These are phyloP conservation scores for Carpinus fangiana DNA, from an alignment of 306 rosid species.

Conservation along the genomic window DNA sequence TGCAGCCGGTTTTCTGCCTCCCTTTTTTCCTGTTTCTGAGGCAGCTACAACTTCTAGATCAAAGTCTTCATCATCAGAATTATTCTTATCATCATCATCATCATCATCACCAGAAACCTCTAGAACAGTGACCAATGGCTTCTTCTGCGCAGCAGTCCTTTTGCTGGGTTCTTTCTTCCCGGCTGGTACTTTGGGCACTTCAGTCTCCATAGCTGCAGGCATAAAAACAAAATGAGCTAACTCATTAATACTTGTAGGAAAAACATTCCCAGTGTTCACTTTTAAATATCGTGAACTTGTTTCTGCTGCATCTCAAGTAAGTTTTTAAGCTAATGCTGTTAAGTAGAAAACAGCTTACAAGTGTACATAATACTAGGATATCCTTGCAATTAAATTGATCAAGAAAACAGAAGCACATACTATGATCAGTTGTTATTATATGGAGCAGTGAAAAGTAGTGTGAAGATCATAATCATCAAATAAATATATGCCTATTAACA, in stretches of 20 bases:
- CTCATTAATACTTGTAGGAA: neutral
- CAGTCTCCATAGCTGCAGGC: constrained; percentile 54
- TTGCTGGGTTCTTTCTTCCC: constrained; percentile 49
- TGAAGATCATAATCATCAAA: neutral
- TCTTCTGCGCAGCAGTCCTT: constrained; percentile 57
- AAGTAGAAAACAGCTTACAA: neutral
- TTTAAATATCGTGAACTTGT: no score
- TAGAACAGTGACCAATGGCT: constrained; percentile 35
- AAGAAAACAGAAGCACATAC: neutral
- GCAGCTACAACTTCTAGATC: constrained; percentile 33
- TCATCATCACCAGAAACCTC: constrained; percentile 43
- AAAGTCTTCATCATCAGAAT: constrained; percentile 39
- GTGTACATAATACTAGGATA: neutral
- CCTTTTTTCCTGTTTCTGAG: constrained; percentile 49
- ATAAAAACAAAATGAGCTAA: neutral
- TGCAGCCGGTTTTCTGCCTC: constrained; percentile 60
- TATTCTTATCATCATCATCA: constrained; percentile 41
- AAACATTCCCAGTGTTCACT: neutral
- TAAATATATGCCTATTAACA: neutral
- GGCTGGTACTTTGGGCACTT: constrained; percentile 45
- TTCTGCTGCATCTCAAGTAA: neutral
- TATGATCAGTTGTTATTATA: no score
- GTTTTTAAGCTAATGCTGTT: neutral
- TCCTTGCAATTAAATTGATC: neutral
- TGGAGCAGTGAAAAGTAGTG: neutral